Evolutionary conservation across 257 asterid genomes (phyloP).

Genomic region (Anisodus acutangulus): DNA sequence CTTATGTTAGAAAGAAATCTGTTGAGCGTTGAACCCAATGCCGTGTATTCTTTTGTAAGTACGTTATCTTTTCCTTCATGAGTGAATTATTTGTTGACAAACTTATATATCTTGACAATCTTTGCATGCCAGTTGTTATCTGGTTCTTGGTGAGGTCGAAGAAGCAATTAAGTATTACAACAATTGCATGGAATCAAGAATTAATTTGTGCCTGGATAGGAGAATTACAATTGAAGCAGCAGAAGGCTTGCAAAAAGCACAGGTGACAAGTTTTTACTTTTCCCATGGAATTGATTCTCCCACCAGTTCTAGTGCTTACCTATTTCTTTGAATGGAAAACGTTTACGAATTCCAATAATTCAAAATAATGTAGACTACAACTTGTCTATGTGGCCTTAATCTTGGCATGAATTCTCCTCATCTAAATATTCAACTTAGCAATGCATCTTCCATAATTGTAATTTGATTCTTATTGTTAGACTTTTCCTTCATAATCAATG

Average conservation of each 20-base stretch:
- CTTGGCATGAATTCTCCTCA: slow-evolving; percentile 10
- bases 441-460: background rate
- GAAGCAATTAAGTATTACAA: slow-evolving; percentile 64
- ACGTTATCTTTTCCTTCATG: slow-evolving; percentile 5
- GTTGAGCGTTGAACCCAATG: background rate
- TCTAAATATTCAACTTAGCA: background rate
- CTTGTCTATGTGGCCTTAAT: slow-evolving; percentile 16
- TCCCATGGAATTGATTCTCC: slow-evolving; percentile 9
- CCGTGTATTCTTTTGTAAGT: background rate
- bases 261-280: slow-evolving; percentile 52
- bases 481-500: background rate
- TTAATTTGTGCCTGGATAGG: slow-evolving; percentile 76
- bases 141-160: slow-evolving; percentile 80
- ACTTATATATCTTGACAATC: slow-evolving; percentile 18
- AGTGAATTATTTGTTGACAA: background rate
- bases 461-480: background rate
- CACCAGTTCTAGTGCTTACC: background rate
- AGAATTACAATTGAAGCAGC: slow-evolving; percentile 84
- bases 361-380: slow-evolving; percentile 1
- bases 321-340: background rate
- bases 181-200: slow-evolving; percentile 62
- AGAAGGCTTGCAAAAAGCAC: slow-evolving; percentile 79
- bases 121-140: slow-evolving; percentile 63
- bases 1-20: background rate
- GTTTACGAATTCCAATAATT: background rate